Percentiles rank a stretch among this genome's conserved stretches.
These are phyloP conservation scores for Alloteropsis semialata DNA, from an alignment of 176 grass and related monocot species.

Conservation along the genomic window DNA sequence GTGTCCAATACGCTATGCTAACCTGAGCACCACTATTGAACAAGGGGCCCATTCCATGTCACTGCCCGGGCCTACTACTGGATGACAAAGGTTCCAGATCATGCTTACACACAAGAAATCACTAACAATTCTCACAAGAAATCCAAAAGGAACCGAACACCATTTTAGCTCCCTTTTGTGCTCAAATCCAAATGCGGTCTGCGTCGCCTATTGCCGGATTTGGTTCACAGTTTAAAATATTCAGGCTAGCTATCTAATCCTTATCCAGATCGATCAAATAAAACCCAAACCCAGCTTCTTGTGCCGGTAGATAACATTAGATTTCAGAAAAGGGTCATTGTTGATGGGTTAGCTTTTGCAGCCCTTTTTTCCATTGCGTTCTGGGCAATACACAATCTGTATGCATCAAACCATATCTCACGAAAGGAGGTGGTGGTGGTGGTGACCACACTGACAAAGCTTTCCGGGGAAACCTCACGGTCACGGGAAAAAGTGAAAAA, in stretches of 20 bases:
- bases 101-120: not conserved
- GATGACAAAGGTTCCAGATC: not conserved
- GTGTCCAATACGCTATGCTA: not conserved
- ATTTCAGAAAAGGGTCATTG: not conserved
- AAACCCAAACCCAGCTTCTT: not conserved
- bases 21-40: not conserved
- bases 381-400: not conserved
- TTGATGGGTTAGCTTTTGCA: not conserved
- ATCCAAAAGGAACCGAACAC: not conserved
- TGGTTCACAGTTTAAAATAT: not conserved
- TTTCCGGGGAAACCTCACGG: not conserved
- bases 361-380: not conserved
- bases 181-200: not conserved
- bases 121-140: not conserved
- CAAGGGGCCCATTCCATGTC: not conserved
- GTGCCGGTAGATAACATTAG: not conserved
- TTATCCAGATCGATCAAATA: not conserved
- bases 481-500: not conserved
- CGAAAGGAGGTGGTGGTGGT: not conserved
- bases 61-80: not conserved
- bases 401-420: not conserved
- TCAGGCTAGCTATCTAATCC: not conserved
- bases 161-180: not conserved
- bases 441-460: not conserved
- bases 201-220: not conserved